Conservation (phyloP, 2,329 filamentous ascomycete species). For the Dactylellina leptospora region DNA sequence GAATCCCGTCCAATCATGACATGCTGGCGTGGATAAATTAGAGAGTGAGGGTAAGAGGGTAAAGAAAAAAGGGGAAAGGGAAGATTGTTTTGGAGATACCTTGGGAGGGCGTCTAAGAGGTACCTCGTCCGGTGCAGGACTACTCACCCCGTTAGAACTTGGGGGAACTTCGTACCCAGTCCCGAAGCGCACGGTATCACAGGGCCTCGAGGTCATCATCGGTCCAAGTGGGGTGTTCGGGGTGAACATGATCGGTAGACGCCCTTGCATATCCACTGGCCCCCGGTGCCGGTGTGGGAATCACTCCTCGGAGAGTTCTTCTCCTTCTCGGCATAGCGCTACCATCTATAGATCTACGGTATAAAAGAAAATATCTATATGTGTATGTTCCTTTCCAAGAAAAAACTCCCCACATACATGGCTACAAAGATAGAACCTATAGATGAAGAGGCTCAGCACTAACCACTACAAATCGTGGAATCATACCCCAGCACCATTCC, state of each 20-base stretch:
- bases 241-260: not conserved
- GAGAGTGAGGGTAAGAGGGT: too few relatives aligned
- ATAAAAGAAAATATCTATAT: not conserved
- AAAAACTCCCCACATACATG: conserved; percentile 7
- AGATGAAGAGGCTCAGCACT: conserved; percentile 21
- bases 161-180: too few relatives aligned
- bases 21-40: conserved; percentile 27
- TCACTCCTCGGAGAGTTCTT: too few relatives aligned
- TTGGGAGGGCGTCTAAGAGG: conserved; percentile 16
- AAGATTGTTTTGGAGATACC: conserved; percentile 25
- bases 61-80: conserved; percentile 19
- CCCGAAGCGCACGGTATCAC: not conserved
- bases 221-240: too few relatives aligned
- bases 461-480: conserved; percentile 12
- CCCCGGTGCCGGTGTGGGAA: too few relatives aligned
- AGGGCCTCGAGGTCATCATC: conserved; percentile 15
- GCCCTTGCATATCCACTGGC: too few relatives aligned
- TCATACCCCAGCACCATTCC: not conserved
- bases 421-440: conserved; percentile 14
- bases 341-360: conserved; percentile 24
- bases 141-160: not conserved
- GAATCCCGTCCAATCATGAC: conserved; percentile 35
- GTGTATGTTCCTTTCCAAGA: not conserved
- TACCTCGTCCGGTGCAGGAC: conserved; percentile 14
- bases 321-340: not conserved